These are phyloP conservation scores for Thozetella sp. DNA, from an alignment of 495 filamentous ascomycete species.

Conservation along the genomic window DNA sequence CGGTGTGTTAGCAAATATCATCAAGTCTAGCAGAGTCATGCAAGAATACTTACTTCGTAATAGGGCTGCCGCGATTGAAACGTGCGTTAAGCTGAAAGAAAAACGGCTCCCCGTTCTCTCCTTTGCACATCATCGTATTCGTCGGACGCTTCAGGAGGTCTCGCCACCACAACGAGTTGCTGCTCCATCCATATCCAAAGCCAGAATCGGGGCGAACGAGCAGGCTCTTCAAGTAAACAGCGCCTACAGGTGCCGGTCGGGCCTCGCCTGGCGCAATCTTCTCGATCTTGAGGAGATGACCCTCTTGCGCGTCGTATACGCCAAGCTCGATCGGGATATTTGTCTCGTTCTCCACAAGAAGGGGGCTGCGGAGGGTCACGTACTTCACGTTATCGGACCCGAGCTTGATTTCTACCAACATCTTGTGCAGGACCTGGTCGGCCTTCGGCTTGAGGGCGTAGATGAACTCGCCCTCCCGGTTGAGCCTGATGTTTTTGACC, in stretches of 20 bases:
- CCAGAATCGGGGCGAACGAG: constrained; percentile 94
- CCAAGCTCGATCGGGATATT: constrained; percentile 95
- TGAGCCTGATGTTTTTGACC: constrained; percentile 84
- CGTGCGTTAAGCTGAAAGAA: constrained; percentile 93
- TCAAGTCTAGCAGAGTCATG: background rate
- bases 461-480: constrained; percentile 88
- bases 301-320: constrained; percentile 86
- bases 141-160: constrained; percentile 84
- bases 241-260: constrained; percentile 89
- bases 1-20: constrained; percentile 22
- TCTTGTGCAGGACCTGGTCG: constrained; percentile 79
- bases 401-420: constrained; percentile 90
- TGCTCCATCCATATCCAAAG: constrained; percentile 95
- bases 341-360: constrained; percentile 97
- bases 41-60: constrained; percentile 58
- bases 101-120: constrained; percentile 84
- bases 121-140: constrained; percentile 81
- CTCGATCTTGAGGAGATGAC: constrained; percentile 94
- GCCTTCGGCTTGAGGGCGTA: constrained; percentile 83
- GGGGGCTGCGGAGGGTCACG: constrained; percentile 91
- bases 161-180: constrained; percentile 86
- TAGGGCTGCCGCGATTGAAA: constrained; percentile 77
- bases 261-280: constrained; percentile 93
- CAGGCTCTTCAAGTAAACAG: constrained; percentile 86
- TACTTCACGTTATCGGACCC: constrained; percentile 95